Evolutionary conservation across 1,284 basidiomycete genomes (phyloP), one percentile per base, ranked within the genome.

Genomic region (Inonotus obliquus): DNA sequence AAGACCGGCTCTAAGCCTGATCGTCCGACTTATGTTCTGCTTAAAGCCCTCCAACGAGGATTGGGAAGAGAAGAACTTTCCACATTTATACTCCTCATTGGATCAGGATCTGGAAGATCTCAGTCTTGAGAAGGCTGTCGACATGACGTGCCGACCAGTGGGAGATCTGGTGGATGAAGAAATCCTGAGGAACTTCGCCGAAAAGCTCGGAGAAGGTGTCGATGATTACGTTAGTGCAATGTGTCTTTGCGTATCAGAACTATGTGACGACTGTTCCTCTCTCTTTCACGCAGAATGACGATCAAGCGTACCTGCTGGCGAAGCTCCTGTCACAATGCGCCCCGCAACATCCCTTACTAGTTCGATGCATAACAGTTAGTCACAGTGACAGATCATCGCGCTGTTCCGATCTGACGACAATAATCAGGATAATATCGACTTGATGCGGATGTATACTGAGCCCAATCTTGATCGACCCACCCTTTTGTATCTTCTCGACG

Each of bases 21-120:
- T 87, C 47, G 79, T 86, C 44, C 80, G 85, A 29, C 76, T 91
- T 13, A 84, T 90, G 78, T 86, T 90, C 65, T 90, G 88, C 69
- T 72, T 91, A 58, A 91, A 91, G 68, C 86, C 87, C 0, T 76
- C 80, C 11, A 81, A 83, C 65, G 85, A 89, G 21, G 87, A 91
- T 65, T 91, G 89, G 88, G 88, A 91, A 64, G 73, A 83, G 41
- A 81, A 82, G 1, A 81, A 84, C 14, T 91, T 90, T 68, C 89
- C 89, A 0, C 81, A 85, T 69, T 68, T 90, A 17, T 83, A 86
- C 66, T 79, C 86, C 13, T 78, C 84, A 66, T 67, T 85, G 10
- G 74, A 76, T 27, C 62, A 79, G 71, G 77, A 79, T 19, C 73
- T 76, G 1, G 74, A 77, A 4, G 78, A 81, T 39, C 75, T 82